phyloP scores from a whole-genome alignment of 805 yeast genomes.

The Maudiozyma barnettii region DNA sequence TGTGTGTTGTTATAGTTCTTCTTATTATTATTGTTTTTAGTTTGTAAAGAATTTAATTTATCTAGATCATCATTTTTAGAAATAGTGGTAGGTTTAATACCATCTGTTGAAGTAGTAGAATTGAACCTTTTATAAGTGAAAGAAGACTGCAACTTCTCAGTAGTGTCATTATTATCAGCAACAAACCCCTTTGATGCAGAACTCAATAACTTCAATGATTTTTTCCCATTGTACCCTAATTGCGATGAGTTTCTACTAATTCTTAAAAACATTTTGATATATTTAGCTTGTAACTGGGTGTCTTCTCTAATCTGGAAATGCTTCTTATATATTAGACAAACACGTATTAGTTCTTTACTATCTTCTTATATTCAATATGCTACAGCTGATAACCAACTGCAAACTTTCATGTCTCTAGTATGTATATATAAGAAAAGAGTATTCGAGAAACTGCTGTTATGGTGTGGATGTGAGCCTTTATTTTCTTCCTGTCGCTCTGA shows the following conservation, averaged over 20 bases:
- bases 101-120: background rate
- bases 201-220: background rate
- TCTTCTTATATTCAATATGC: too few relatives aligned
- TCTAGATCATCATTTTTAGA: background rate
- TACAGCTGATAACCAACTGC: too few relatives aligned
- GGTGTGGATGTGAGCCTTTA: too few relatives aligned
- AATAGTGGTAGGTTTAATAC: background rate
- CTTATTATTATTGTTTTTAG: background rate
- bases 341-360: too few relatives aligned
- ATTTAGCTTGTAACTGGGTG: background rate
- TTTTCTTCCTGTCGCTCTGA: too few relatives aligned
- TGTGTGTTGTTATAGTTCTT: background rate
- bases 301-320: background rate
- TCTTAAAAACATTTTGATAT: background rate
- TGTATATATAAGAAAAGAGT: too few relatives aligned
- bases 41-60: background rate
- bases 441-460: too few relatives aligned
- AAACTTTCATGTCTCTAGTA: too few relatives aligned
- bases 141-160: background rate
- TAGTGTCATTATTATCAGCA: background rate
- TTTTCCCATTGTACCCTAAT: background rate
- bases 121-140: constrained; percentile 1
- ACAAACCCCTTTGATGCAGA: background rate
- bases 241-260: constrained; percentile 1
- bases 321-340: too few relatives aligned